phyloP scores from a whole-genome alignment of 1,284 basidiomycete species.

The Chalciporus piperatoides region DNA sequence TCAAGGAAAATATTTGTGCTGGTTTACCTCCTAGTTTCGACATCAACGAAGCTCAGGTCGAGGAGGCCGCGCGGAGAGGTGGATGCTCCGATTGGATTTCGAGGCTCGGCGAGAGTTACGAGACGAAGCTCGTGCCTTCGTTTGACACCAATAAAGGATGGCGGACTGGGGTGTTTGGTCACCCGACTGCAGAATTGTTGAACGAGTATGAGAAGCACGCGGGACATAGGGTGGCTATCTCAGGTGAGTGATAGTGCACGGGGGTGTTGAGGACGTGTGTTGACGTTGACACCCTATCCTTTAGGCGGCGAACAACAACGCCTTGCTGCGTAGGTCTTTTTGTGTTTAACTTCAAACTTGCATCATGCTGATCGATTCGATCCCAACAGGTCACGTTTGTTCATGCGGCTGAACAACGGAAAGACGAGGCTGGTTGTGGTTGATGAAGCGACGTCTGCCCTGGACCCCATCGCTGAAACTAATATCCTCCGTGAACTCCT shows the following conservation, averaged over 20 bases:
- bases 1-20: slow-evolving; percentile 42
- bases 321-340: slow-evolving; percentile 41
- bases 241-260: slow-evolving; percentile 19
- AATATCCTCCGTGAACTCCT: slow-evolving; percentile 48
- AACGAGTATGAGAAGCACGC: slow-evolving; percentile 16
- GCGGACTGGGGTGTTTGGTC: slow-evolving; percentile 19
- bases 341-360: neutral
- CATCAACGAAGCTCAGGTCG: slow-evolving; percentile 23
- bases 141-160: slow-evolving; percentile 19
- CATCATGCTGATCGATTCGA: neutral
- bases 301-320: slow-evolving; percentile 44
- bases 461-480: slow-evolving; percentile 50
- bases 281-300: slow-evolving; percentile 8
- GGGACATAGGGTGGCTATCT: slow-evolving; percentile 18
- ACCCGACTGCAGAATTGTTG: slow-evolving; percentile 16
- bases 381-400: slow-evolving; percentile 34
- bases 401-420: slow-evolving; percentile 43
- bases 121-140: slow-evolving; percentile 37
- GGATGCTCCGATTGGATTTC: slow-evolving; percentile 36
- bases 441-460: slow-evolving; percentile 51
- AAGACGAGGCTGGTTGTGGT: slow-evolving; percentile 43
- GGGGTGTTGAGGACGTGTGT: slow-evolving; percentile 8
- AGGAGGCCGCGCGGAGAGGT: slow-evolving; percentile 36
- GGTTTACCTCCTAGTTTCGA: slow-evolving; percentile 19
- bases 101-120: slow-evolving; percentile 32